A percentile compares a stretch with the other conserved stretches of the same genome.
Conservation (phyloP, 495 filamentous ascomycete genomes). For the Penicillium taxi region DNA sequence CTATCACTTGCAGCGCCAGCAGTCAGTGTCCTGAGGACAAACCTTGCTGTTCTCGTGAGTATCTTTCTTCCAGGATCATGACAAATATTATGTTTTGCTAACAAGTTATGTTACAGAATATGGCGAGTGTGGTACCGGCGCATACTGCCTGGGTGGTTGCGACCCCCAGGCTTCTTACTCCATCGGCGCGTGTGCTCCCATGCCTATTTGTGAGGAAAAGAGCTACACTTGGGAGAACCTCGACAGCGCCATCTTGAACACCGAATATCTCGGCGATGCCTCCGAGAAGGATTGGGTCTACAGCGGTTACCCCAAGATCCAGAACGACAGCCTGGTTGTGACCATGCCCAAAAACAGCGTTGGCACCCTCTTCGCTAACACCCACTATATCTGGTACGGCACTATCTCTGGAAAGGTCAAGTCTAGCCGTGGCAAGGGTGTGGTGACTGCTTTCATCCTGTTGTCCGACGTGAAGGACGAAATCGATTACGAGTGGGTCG, state of each 20-base stretch:
- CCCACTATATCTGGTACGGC: slow-evolving; percentile 95
- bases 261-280: slow-evolving; percentile 78
- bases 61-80: neutral
- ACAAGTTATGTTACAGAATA: slow-evolving; percentile 56
- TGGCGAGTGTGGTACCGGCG: slow-evolving; percentile 85
- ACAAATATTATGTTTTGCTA: slow-evolving; percentile 7
- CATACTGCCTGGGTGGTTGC: slow-evolving; percentile 93
- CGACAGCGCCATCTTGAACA: slow-evolving; percentile 58
- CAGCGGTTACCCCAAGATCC: slow-evolving; percentile 60
- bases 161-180: slow-evolving; percentile 74
- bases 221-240: slow-evolving; percentile 61
- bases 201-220: slow-evolving; percentile 67
- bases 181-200: slow-evolving; percentile 79
- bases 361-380: slow-evolving; percentile 76
- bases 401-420: slow-evolving; percentile 80
- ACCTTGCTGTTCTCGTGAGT: slow-evolving; percentile 93
- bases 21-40: slow-evolving; percentile 63
- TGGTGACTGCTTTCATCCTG: slow-evolving; percentile 93
- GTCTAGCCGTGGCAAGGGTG: slow-evolving; percentile 75
- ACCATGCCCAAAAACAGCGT: slow-evolving; percentile 84
- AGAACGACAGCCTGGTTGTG: slow-evolving; percentile 57
- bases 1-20: slow-evolving; percentile 48
- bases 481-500: slow-evolving; percentile 94
- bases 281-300: slow-evolving; percentile 77
- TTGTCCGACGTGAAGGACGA: slow-evolving; percentile 94